Percentiles rank a stretch among this genome's conserved stretches.
phyloP scores from a whole-genome alignment of 2,329 filamentous ascomycete genomes.

The Dryadomyces quercus-mongolicae region DNA sequence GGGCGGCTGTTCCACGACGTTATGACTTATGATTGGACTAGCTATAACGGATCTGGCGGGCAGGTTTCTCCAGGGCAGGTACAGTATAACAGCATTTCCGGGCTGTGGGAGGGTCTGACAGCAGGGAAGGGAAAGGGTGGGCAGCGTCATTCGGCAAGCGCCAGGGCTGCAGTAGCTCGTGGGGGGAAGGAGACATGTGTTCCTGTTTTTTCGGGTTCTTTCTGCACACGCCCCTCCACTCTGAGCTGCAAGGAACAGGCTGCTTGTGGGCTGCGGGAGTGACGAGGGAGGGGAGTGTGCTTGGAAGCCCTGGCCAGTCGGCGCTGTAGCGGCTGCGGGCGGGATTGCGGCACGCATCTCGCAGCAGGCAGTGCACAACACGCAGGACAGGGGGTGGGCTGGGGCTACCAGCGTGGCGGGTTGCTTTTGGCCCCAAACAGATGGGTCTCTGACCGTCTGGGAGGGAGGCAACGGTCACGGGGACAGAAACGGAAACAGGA shows the following conservation, averaged over 20 bases:
- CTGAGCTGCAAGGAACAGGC: not conserved
- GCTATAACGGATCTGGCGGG: conserved; percentile 18
- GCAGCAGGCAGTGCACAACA: not conserved
- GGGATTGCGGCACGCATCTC: not conserved
- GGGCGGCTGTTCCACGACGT: conserved; percentile 31
- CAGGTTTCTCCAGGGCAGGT: conserved; percentile 23
- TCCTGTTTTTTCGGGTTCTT: not conserved
- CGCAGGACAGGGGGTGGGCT: not conserved
- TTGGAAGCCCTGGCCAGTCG: not conserved
- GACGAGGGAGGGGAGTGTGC: conserved; percentile 10
- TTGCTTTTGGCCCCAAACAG: not conserved
- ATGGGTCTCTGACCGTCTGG: not conserved
- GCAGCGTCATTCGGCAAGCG: conserved; percentile 15
- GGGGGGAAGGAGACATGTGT: not conserved
- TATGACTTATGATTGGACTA: conserved; percentile 44
- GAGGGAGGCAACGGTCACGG: not conserved
- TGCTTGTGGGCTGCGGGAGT: conserved; percentile 1
- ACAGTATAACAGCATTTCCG: conserved; percentile 23
- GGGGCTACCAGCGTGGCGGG: not conserved
- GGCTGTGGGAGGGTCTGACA: conserved; percentile 1
- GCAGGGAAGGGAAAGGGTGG: conserved; percentile 4
- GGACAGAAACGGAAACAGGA: conserved; percentile 1
- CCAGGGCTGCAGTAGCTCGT: conserved; percentile 17
- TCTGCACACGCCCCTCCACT: conserved; percentile 8
- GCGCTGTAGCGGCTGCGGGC: not conserved